Conservation (phyloP, 2,329 filamentous ascomycete genomes). For the Exophiala lecanii-corni region DNA sequence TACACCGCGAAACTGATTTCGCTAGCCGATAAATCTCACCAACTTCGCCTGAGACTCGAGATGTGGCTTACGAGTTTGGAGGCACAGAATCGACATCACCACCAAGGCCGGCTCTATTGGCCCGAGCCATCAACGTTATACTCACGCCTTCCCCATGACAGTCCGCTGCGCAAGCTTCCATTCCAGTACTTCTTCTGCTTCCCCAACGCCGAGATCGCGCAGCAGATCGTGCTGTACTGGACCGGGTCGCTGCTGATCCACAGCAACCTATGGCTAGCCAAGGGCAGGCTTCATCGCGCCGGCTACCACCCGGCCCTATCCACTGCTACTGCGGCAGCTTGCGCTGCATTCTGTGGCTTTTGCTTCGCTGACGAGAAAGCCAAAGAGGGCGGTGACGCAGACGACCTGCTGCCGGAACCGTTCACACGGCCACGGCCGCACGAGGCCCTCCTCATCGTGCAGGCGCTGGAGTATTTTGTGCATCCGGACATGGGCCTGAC, state of each 20-base stretch:
- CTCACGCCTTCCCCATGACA: background rate
- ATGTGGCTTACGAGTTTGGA: constrained; percentile 2
- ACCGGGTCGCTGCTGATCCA: constrained; percentile 6
- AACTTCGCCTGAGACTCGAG: constrained; percentile 1
- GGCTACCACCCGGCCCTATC: background rate
- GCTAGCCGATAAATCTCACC: background rate
- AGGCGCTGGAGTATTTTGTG: constrained; percentile 20
- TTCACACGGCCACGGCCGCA: background rate
- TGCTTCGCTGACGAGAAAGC: background rate
- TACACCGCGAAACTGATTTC: background rate
- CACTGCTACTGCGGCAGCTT: too few relatives aligned
- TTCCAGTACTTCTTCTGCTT: constrained; percentile 10
- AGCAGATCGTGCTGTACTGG: constrained; percentile 12
- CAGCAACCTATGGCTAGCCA: constrained; percentile 1
- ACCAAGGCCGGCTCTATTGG: constrained; percentile 5
- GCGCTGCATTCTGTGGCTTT: too few relatives aligned
- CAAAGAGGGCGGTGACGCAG: background rate
- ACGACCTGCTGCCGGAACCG: background rate
- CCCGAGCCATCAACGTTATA: constrained; percentile 3
- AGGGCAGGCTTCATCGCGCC: background rate
- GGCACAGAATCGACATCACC: background rate
- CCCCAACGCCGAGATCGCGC: constrained; percentile 8
- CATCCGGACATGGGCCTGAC: constrained; percentile 16
- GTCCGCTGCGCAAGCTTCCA: constrained; percentile 5
- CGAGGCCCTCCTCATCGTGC: constrained; percentile 12